Conservation (phyloP, 805 yeast genomes). For the Wickerhamiella sorbophila region DNA sequence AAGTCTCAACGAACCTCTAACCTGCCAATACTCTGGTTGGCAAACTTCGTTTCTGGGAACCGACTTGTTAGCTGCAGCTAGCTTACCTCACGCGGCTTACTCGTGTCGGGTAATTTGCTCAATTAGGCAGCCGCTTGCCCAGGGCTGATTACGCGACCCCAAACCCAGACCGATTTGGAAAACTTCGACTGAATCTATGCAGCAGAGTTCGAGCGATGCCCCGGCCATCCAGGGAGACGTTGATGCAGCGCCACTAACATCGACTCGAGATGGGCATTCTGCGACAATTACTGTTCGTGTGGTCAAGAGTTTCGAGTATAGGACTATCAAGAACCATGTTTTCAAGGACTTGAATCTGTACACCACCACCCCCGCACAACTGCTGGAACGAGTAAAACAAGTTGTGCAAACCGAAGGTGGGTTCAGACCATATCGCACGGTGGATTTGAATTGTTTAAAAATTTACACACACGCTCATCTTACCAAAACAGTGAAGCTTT, state of each 20-base stretch:
- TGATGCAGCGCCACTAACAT: conserved; percentile 3
- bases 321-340: conserved; percentile 70
- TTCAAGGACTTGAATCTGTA: conserved; percentile 57
- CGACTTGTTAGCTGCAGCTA: no score
- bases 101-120: no score
- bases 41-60: no score
- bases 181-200: no score
- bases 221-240: not conserved
- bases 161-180: no score
- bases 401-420: conserved; percentile 45
- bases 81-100: no score
- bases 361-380: conserved; percentile 46
- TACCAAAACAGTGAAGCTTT: conserved; percentile 81
- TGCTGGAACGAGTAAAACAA: conserved; percentile 39
- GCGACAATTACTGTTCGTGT: conserved; percentile 75
- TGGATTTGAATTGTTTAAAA: conserved; percentile 52
- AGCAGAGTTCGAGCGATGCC: no score
- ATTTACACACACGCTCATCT: conserved; percentile 92
- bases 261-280: conserved; percentile 9
- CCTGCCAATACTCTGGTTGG: no score
- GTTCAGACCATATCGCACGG: conserved; percentile 70
- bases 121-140: no score
- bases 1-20: no score
- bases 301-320: conserved; percentile 79
- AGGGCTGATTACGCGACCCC: no score